phyloP scores from a whole-genome alignment of 192 early-diverging fungal species.

The Endogone sp. region DNA sequence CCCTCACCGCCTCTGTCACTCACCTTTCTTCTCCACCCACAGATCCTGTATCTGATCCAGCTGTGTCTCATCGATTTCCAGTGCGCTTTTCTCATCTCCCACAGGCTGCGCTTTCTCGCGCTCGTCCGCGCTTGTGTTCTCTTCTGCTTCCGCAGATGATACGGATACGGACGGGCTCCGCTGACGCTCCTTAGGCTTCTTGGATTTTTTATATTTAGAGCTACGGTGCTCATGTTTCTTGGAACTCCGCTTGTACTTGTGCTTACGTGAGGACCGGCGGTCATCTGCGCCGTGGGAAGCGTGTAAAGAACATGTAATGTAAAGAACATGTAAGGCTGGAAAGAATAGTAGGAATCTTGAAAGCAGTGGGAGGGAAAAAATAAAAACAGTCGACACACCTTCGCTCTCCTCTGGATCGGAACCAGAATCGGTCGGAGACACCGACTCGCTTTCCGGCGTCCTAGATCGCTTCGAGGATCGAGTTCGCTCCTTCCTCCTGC shows the following conservation, averaged over 20 bases:
- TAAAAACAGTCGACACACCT: neutral
- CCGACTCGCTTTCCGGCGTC: neutral
- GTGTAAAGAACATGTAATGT: neutral
- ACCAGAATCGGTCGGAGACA: neutral
- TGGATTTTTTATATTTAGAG: conserved; percentile 7
- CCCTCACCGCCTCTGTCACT: no score
- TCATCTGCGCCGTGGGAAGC: neutral
- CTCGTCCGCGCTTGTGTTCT: conserved; percentile 1
- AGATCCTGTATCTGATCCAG: conserved; percentile 42
- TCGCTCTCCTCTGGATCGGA: neutral
- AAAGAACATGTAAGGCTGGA: neutral
- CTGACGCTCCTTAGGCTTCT: conserved; percentile 14
- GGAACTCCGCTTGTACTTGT: neutral
- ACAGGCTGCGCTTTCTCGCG: neutral
- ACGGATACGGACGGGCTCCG: conserved; percentile 4
- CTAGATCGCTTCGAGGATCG: neutral
- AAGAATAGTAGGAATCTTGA: neutral
- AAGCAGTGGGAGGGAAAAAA: neutral
- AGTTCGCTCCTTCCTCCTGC: neutral
- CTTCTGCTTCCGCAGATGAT: conserved; percentile 12
- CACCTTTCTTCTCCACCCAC: conserved; percentile 60
- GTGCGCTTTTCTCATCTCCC: conserved; percentile 8
- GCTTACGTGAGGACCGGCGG: neutral
- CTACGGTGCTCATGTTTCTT: neutral
- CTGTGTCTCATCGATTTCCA: conserved; percentile 23